Conservation (phyloP, 495 filamentous ascomycete species). For the Penicillium nucicola region DNA sequence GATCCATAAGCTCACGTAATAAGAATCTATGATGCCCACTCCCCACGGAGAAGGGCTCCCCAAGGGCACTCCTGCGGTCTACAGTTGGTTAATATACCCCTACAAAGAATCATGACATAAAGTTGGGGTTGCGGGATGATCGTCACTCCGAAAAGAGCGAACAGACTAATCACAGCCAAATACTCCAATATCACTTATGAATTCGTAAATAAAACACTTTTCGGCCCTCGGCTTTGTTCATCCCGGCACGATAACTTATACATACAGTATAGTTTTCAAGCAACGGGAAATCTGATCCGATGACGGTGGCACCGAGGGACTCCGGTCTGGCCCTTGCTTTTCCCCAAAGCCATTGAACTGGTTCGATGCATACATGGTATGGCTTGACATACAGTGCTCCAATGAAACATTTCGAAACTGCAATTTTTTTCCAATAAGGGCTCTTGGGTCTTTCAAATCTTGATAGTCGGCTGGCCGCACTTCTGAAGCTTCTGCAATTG, state of each 20-base stretch:
- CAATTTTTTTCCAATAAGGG: constrained; percentile 3
- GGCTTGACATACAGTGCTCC: neutral
- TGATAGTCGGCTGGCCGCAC: constrained; percentile 6
- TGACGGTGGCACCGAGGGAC: neutral
- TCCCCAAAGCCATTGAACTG: constrained; percentile 4
- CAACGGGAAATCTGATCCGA: constrained; percentile 5
- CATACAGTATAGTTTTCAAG: constrained; percentile 1
- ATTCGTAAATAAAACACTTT: too few relatives aligned
- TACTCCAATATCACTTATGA: too few relatives aligned
- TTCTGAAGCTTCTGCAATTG: neutral
- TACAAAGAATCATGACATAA: too few relatives aligned
- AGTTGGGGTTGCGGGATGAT: too few relatives aligned
- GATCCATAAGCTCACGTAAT: too few relatives aligned
- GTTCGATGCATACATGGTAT: neutral
- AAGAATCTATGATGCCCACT: too few relatives aligned
- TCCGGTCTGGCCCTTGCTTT: neutral
- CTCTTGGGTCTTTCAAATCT: neutral
- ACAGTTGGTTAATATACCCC: constrained; percentile 16
- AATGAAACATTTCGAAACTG: constrained; percentile 1
- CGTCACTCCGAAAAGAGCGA: too few relatives aligned
- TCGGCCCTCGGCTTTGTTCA: too few relatives aligned
- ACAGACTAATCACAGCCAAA: too few relatives aligned
- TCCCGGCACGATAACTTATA: too few relatives aligned
- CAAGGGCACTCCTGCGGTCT: constrained; percentile 9
- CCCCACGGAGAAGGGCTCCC: too few relatives aligned